A percentile compares a stretch with the other conserved stretches of the same genome.
Conservation (phyloP, 2,329 filamentous ascomycete species). For the Paraphoma sp. region DNA sequence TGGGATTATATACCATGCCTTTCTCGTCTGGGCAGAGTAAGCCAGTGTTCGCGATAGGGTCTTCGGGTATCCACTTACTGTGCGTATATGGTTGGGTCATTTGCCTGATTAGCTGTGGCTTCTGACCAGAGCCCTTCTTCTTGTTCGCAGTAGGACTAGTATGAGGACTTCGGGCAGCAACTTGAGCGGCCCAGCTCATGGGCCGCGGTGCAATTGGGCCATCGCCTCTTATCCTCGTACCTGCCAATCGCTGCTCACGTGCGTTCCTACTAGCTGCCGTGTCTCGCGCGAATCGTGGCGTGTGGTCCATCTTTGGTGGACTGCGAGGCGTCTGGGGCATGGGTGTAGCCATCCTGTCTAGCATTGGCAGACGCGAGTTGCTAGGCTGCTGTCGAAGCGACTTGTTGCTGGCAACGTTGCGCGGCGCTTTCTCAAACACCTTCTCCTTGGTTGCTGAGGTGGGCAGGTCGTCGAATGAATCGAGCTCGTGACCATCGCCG, state of each 20-base stretch:
- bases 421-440: constrained; percentile 80
- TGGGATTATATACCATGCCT: constrained; percentile 95
- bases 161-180: constrained; percentile 58
- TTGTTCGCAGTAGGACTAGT: constrained; percentile 57
- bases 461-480: constrained; percentile 92
- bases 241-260: constrained; percentile 64
- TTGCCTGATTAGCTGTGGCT: constrained; percentile 89
- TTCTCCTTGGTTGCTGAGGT: constrained; percentile 84
- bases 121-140: constrained; percentile 63
- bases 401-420: constrained; percentile 72
- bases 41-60: not conserved
- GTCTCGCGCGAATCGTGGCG: constrained; percentile 70
- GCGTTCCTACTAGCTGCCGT: constrained; percentile 71
- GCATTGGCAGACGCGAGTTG: constrained; percentile 49
- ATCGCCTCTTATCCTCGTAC: constrained; percentile 52
- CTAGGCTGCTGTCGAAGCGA: constrained; percentile 61
- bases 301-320: constrained; percentile 58
- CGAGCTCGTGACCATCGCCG: constrained; percentile 90
- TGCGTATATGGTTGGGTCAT: constrained; percentile 79
- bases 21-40: constrained; percentile 70
- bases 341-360: constrained; percentile 55
- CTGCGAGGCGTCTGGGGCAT: constrained; percentile 63
- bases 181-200: constrained; percentile 66
- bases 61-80: constrained; percentile 64
- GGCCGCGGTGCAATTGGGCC: constrained; percentile 60